phyloP scores from a whole-genome alignment of 352 stramenopile species.

The Phytophthora nicotianae region DNA sequence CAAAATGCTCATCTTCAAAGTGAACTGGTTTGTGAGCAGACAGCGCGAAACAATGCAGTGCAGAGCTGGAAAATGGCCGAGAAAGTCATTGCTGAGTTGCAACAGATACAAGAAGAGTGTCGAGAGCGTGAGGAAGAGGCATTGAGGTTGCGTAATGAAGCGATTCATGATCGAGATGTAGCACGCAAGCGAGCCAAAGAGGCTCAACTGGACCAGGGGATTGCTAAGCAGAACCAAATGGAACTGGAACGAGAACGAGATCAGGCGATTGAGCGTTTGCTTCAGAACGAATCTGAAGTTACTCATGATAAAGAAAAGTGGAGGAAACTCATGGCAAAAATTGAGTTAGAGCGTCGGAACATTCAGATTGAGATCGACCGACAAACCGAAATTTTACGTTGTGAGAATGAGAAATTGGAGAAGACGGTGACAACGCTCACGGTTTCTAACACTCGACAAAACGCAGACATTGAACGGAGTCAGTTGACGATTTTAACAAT shows the following conservation, averaged over 20 bases:
- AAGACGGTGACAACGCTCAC: slow-evolving; percentile 35
- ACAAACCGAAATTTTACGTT: slow-evolving; percentile 50
- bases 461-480: slow-evolving; percentile 36
- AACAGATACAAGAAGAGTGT: slow-evolving; percentile 44
- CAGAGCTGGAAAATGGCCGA: slow-evolving; percentile 58
- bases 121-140: slow-evolving; percentile 58
- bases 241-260: slow-evolving; percentile 53
- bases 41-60: slow-evolving; percentile 48
- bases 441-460: slow-evolving; percentile 21
- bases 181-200: slow-evolving; percentile 42
- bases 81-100: slow-evolving; percentile 44
- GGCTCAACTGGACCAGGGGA: slow-evolving; percentile 57
- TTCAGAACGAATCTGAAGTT: slow-evolving; percentile 43
- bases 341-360: slow-evolving; percentile 55
- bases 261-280: slow-evolving; percentile 34
- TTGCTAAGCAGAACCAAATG: slow-evolving; percentile 50
- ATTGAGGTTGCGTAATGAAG: slow-evolving; percentile 51
- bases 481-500: slow-evolving; percentile 26
- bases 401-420: slow-evolving; percentile 45
- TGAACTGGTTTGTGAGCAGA: slow-evolving; percentile 37
- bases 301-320: slow-evolving; percentile 50
- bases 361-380: slow-evolving; percentile 69
- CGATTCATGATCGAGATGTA: slow-evolving; percentile 51
- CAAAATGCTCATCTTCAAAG: slow-evolving; percentile 34
- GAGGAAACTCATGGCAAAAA: slow-evolving; percentile 44